Evolutionary conservation across 2,329 filamentous ascomycete genomes (phyloP), one percentile per base, ranked within the genome.

Genomic region (Incumbomyces lentus): DNA sequence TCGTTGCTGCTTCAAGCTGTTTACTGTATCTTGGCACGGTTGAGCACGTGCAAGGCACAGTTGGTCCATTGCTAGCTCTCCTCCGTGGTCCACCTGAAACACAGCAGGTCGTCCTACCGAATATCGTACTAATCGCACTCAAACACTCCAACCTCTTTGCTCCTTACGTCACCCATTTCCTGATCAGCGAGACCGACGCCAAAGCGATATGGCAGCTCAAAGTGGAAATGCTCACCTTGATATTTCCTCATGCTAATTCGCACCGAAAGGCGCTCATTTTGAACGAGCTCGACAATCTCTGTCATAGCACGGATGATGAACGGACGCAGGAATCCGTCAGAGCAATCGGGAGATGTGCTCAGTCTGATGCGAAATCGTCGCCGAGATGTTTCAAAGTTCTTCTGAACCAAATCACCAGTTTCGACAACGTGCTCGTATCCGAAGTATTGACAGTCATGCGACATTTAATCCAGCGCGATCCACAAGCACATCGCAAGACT

Each of bases 401-500:
- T 0, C 72, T 98, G 12, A 78, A 82, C 38, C 90, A 96, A 59
- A 88, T 96, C 42, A 86, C 86, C 11, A 92, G 86, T 58, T 71
- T 89, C 10, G 89, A 96, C 58, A 84, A 88, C 2, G 43, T 51
- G n/a, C 72, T 96, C 17, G 90, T 93, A 0, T 90, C 89, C 0
- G 92, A 96, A 62, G 90, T 88, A 1, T 70, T 98, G 49, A 95
- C 93, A 2, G 92, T 96, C 2, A 92, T 98, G 51, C 81, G 92
- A 2, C 90, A 96, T 63, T 73, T 98, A 42, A 96, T 98, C 44
- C 92, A 98, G 61, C 86, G 93, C 58, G 81, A 94, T 52, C 87
- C 90, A 0, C 68, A 78, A 22, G 79, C 80, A 2, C 92, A 98
- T 61, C 75, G 79, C 10, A 83, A 82, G 35, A 98, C 92, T 0